phyloP scores from a whole-genome alignment of 208 protist genomes.

The Trichomonas vaginalis region DNA sequence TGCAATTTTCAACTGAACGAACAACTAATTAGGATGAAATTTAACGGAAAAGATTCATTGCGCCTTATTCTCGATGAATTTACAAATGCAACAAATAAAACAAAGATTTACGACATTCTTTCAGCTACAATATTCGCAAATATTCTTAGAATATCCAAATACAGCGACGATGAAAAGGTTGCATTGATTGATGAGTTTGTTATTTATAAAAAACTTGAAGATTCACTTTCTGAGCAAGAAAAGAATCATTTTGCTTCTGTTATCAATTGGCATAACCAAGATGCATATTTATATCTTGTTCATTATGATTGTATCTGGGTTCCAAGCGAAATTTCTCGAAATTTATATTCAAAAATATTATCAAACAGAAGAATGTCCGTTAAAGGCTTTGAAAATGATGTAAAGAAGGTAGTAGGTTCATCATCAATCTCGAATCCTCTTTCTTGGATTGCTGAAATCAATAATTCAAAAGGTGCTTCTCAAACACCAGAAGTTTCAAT shows the following conservation, averaged over 20 bases:
- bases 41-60: neutral
- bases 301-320: neutral
- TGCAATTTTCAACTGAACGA: neutral
- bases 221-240: neutral
- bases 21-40: neutral
- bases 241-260: neutral
- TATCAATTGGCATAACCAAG: neutral
- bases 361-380: neutral
- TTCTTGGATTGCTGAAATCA: neutral
- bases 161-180: neutral
- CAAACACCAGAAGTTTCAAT: neutral
- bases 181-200: neutral
- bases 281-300: neutral
- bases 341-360: neutral
- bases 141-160: neutral
- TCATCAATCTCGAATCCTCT: neutral
- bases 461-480: neutral
- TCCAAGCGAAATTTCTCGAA: neutral
- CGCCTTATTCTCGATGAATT: neutral
- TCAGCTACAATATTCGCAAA: neutral
- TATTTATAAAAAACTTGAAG: neutral
- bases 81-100: neutral
- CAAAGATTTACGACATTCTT: neutral
- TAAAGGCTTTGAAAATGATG: neutral
- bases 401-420: neutral